Base-by-base conservation (phyloP, 1,284 basidiomycete genomes). In the Microbotryum intermedium region DNA sequence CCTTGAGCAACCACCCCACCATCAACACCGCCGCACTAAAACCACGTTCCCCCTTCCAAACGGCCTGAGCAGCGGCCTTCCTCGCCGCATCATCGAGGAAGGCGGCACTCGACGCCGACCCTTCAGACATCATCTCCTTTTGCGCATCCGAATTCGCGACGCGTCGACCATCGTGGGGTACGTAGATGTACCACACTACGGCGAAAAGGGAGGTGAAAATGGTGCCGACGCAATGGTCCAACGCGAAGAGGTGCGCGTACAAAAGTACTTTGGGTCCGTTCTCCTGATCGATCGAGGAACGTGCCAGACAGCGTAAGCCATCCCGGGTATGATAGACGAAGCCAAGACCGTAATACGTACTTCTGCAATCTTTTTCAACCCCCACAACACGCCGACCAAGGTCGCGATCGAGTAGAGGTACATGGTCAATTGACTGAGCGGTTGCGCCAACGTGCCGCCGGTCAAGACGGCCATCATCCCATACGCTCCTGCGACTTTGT, bases 401-500 rank as follows among this genome's bases (percentile, higher is more conserved):
- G 85, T 90, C 20, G 86, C 75, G 56, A 88, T 84, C 13, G 90
- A 95, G 78, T 99, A 99, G 44, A 92, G 79, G 76, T 98, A 98
- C 72, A 92, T 81, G 74, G 84, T 86, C 61, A 97, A 80, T 76
- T 99, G 94, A 2, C 52, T 59, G 20, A 64, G 13, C 2, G 56
- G 62, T n/a, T 64, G 56, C 13, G 53, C 58, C 2, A 58, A 29
- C 68, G 92, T 86, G 9, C 89, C 86, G 25, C 90, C 91, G 44
- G 89, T 90, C 67, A 94, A 79, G 65, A 94, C 81, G 18, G 92
- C 91, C 55, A 98, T 85, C 66, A 99, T 83, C 56, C 94, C 94
- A 74, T 97, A 99, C 20, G 97, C 83, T 59, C 94, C 94, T 18
- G 94, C 94, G 56, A 93, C 93, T 78, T 99, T 99, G 82, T 99